Evolutionary conservation across 2,329 filamentous ascomycete species (phyloP).

Genomic region (Calonectria hongkongensis): DNA sequence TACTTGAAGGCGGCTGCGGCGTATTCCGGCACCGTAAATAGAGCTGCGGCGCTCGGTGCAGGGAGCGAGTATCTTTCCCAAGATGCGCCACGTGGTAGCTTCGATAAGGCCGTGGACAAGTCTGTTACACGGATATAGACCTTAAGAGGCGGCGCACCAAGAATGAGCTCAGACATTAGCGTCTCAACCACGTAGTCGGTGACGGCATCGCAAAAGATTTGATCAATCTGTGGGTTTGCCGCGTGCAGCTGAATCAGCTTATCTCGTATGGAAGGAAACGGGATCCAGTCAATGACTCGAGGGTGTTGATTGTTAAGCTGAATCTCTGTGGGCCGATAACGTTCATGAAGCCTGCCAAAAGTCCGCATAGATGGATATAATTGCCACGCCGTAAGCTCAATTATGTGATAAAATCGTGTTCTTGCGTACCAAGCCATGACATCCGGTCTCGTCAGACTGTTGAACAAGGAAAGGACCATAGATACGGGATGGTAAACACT

Average conservation of each 20-base stretch:
- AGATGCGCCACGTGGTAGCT: conserved; percentile 6
- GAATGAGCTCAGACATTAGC: conserved; percentile 54
- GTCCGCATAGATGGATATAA: conserved; percentile 55
- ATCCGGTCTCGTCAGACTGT: conserved; percentile 59
- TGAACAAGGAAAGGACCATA: conserved; percentile 59
- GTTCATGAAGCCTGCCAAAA: conserved; percentile 53
- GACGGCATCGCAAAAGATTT: conserved; percentile 59
- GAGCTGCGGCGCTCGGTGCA: conserved; percentile 47
- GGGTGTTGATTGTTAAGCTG: conserved; percentile 54
- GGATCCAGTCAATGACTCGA: conserved; percentile 57
- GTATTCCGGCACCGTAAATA: conserved; percentile 52
- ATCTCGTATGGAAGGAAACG: conserved; percentile 56
- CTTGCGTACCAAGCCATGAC: conserved; percentile 64
- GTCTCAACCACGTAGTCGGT: conserved; percentile 58
- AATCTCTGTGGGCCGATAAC: conserved; percentile 54
- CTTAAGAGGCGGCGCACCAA: conserved; percentile 50
- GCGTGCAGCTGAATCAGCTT: conserved; percentile 56
- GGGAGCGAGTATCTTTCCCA: conserved; percentile 46
- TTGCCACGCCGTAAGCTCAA: conserved; percentile 60
- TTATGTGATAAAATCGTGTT: conserved; percentile 59
- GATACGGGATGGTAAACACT: conserved; percentile 56
- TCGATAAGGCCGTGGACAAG: conserved; percentile 55
- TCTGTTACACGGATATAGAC: conserved; percentile 57
- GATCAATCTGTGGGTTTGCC: conserved; percentile 57
- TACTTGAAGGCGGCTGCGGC: conserved; percentile 53